phyloP scores from a whole-genome alignment of 1,139 yeast species.

The Hanseniaspora uvarum region DNA sequence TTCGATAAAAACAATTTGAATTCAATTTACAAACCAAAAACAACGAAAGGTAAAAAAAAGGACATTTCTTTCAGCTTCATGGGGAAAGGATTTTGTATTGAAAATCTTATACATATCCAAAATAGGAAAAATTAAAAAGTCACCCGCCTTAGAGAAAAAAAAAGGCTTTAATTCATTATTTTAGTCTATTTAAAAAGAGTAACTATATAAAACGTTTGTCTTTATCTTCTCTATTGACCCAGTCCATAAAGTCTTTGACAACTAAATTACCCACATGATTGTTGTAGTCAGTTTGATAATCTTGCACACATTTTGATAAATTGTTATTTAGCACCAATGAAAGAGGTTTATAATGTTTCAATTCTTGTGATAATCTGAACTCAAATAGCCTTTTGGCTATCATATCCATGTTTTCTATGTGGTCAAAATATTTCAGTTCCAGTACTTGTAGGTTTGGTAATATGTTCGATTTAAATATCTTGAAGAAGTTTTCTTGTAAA shows the following conservation, averaged over 20 bases:
- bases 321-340: conserved; percentile 7
- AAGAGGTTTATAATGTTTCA: conserved; percentile 6
- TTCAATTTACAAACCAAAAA: too few species aligned
- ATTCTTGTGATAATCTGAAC: conserved; percentile 11
- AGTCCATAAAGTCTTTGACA: conserved; percentile 1
- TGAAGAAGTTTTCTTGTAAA: conserved; percentile 61
- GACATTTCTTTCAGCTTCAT: too few species aligned
- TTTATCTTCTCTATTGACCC: not conserved
- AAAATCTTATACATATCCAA: too few species aligned
- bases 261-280: conserved; percentile 6
- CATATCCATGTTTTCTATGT: not conserved
- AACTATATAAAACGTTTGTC: not conserved
- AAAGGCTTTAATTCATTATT: not conserved
- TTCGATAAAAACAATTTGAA: too few species aligned
- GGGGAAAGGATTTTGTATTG: too few species aligned
- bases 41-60: too few species aligned
- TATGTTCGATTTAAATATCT: conserved; percentile 44
- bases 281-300: conserved; percentile 6
- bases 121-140: too few species aligned
- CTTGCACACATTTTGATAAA: not conserved
- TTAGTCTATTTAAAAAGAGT: not conserved
- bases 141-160: too few species aligned
- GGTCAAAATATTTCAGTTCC: conserved; percentile 56
- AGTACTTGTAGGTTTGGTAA: conserved; percentile 59
- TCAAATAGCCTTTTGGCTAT: conserved; percentile 4